Evolutionary conservation across 1,284 basidiomycete genomes (phyloP).

Genomic region (Exobasidium cylindrosporum): DNA sequence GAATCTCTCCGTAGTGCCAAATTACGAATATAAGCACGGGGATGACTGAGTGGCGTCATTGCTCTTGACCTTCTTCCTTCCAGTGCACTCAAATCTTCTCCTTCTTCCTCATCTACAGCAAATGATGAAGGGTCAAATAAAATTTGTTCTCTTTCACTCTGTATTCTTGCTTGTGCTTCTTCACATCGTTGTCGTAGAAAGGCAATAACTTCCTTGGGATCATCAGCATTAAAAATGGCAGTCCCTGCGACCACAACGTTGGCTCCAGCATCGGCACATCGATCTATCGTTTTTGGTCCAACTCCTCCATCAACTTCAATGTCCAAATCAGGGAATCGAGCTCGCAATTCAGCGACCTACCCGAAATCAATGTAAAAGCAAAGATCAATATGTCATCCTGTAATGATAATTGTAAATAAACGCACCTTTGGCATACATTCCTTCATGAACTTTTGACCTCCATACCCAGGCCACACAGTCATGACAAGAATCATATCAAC

Average conservation of each 20-base stretch:
- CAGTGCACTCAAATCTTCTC: conserved; percentile 29
- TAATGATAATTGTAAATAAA: conserved; percentile 26
- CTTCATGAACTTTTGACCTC: conserved; percentile 94
- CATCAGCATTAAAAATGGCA: conserved; percentile 80
- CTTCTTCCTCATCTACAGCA: conserved; percentile 25
- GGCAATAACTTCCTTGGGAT: conserved; percentile 63
- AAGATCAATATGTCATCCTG: too few species aligned
- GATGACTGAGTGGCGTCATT: conserved; percentile 33
- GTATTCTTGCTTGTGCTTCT: conserved; percentile 49
- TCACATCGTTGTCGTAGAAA: conserved; percentile 45
- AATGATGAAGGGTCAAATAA: conserved; percentile 17
- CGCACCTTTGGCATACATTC: conserved; percentile 76
- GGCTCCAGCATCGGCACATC: conserved; percentile 84
- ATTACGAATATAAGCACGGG: conserved; percentile 33
- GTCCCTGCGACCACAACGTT: conserved; percentile 99
- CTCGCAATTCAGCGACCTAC: conserved; percentile 78
- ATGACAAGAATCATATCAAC: conserved; percentile 55
- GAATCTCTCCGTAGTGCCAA: conserved; percentile 10
- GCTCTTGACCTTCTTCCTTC: conserved; percentile 23
- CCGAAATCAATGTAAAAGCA: too few species aligned
- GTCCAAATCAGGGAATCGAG: conserved; percentile 78
- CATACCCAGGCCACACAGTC: conserved; percentile 58
- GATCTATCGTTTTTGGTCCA: conserved; percentile 80
- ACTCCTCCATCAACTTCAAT: conserved; percentile 98
- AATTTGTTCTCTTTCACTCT: conserved; percentile 42